A percentile compares a stretch with the other conserved stretches of the same genome.
Evolutionary conservation across 169 alveolate species (phyloP).

Genomic region (Sarcocystis neurona): DNA sequence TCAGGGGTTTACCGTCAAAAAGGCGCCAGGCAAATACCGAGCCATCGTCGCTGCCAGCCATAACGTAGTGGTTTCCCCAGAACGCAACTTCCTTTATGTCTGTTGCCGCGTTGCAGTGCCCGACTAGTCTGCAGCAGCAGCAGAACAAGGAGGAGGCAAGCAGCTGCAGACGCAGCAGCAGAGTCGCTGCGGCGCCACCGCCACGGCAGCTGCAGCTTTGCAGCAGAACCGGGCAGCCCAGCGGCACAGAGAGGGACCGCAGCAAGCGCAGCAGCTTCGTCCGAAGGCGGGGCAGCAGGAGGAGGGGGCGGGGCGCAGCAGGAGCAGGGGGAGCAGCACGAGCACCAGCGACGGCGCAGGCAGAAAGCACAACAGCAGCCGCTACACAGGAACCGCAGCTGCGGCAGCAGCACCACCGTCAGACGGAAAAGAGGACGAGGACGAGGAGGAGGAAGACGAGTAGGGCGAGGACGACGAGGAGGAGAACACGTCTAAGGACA

Average conservation of each 20-base stretch:
- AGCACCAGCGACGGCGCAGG: too few species aligned
- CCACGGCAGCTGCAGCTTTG: neutral
- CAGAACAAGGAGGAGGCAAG: neutral
- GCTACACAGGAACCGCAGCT: too few species aligned
- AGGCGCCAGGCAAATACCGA: conserved; percentile 66
- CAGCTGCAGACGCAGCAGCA: neutral
- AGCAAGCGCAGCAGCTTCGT: too few species aligned
- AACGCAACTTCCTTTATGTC: conserved; percentile 72
- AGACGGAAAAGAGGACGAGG: too few species aligned
- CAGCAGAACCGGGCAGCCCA: too few species aligned
- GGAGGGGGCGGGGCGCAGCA: too few species aligned
- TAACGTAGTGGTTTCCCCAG: conserved; percentile 69
- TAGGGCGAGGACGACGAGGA: neutral
- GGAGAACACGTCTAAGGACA: neutral
- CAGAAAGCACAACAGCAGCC: too few species aligned
- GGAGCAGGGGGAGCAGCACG: too few species aligned
- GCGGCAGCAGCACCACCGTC: too few species aligned
- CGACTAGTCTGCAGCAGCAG: conserved; percentile 63
- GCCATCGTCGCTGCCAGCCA: conserved; percentile 71
- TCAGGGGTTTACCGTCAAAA: conserved; percentile 64
- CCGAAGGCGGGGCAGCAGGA: too few species aligned
- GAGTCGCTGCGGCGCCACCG: neutral
- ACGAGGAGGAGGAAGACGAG: neutral
- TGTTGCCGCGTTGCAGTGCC: conserved; percentile 71
- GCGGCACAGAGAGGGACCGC: too few species aligned